phyloP scores from a whole-genome alignment of 202 grass and related monocot genomes.

The Carex arenaria region DNA sequence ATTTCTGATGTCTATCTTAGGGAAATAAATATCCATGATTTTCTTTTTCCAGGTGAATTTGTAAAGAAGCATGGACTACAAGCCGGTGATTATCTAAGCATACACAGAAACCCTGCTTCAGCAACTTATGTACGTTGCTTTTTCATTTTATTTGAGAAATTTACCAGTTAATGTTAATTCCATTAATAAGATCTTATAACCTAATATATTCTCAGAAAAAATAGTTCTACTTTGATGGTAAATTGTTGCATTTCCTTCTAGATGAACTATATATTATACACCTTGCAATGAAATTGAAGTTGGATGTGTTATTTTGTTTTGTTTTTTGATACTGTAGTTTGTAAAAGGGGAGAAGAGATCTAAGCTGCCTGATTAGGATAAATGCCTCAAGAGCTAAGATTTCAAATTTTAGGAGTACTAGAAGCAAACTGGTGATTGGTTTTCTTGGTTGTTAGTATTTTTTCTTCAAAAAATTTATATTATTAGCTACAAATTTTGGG shows the following conservation, averaged over 20 bases:
- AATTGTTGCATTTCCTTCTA: not conserved
- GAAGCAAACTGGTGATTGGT: not conserved
- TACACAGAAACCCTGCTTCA: slow-evolving; percentile 45
- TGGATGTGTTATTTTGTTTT: not conserved
- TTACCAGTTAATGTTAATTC: not conserved
- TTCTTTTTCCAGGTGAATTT: slow-evolving; percentile 53
- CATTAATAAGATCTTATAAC: not conserved
- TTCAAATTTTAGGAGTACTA: not conserved
- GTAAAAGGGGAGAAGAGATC: slow-evolving; percentile 12
- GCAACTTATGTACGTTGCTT: slow-evolving; percentile 47
- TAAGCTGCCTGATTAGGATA: not conserved
- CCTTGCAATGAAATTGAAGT: not conserved
- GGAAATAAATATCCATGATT: not conserved
- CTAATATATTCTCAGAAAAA: not conserved
- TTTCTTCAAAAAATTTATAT: not conserved
- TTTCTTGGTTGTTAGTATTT: not conserved
- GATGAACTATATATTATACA: not conserved
- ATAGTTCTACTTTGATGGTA: not conserved
- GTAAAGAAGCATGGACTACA: slow-evolving; percentile 58
- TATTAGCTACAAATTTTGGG: not conserved
- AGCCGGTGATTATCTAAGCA: slow-evolving; percentile 50
- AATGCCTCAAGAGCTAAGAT: not conserved
- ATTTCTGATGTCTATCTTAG: not conserved
- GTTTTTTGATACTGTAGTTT: not conserved
- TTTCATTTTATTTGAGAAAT: not conserved